These are phyloP conservation scores for Huntiella moniliformis DNA, from an alignment of 2,329 filamentous ascomycete genomes.

Conservation along the genomic window DNA sequence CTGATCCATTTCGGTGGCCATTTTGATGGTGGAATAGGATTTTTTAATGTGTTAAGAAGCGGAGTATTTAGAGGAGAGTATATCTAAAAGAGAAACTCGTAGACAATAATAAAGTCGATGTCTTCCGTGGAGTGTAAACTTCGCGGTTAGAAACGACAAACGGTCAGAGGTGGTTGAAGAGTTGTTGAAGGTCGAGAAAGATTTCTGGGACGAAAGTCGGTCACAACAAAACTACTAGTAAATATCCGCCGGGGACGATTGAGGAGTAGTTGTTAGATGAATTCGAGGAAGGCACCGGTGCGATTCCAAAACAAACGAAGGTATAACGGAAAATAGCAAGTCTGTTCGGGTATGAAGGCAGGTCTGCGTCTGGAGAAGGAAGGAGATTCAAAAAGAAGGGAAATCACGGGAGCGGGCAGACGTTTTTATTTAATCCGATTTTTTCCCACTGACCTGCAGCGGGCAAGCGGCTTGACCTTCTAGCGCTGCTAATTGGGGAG, in stretches of 20 bases:
- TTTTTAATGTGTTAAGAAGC: constrained; percentile 3
- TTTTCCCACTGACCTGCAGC: no score
- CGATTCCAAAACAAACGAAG: constrained; percentile 12
- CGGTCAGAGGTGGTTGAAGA: constrained; percentile 4
- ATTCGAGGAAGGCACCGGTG: constrained; percentile 11
- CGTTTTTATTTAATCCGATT: neutral
- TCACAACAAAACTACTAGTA: constrained; percentile 7
- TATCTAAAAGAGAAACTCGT: constrained; percentile 4
- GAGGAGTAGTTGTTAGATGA: constrained; percentile 9
- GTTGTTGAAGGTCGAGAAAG: constrained; percentile 9
- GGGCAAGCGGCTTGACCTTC: no score
- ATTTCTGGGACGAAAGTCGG: constrained; percentile 6
- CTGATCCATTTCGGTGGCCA: constrained; percentile 26
- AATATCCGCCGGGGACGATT: constrained; percentile 11
- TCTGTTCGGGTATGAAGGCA: neutral
- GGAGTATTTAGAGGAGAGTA: neutral
- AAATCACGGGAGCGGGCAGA: neutral
- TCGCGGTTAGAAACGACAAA: constrained; percentile 2
- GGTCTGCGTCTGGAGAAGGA: constrained; percentile 2
- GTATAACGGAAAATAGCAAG: constrained; percentile 5
- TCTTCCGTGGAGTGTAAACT: constrained; percentile 5
- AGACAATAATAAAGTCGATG: constrained; percentile 6
- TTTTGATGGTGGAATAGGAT: constrained; percentile 14
- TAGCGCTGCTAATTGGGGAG: no score
- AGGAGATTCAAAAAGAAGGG: constrained; percentile 1